Conservation (phyloP, 768 basidiomycete species). For the Boletus rex-veris region DNA sequence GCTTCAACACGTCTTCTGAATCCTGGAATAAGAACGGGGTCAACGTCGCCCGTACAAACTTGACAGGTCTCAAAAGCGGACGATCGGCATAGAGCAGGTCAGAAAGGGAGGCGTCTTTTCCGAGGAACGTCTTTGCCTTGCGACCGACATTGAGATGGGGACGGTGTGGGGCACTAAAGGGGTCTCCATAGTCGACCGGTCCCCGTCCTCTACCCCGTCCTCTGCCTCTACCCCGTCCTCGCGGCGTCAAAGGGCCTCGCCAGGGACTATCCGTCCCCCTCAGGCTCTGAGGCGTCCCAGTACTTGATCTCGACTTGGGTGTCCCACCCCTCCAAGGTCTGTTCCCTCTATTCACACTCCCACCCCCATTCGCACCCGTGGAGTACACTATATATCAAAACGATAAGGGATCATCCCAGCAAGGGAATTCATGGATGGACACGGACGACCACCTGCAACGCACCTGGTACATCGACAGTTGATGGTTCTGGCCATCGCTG, state of each 20-base stretch:
- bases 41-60: constrained; percentile 59
- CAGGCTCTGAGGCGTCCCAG: constrained; percentile 6
- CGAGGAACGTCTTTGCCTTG: neutral
- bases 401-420: neutral
- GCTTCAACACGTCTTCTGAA: constrained; percentile 60
- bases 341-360: neutral
- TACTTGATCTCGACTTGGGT: constrained; percentile 9
- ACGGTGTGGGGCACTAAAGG: neutral
- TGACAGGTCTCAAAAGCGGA: constrained; percentile 62
- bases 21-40: constrained; percentile 49
- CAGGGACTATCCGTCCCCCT: constrained; percentile 15
- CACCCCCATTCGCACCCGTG: neutral
- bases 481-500: constrained; percentile 21
- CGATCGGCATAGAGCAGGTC: constrained; percentile 53
- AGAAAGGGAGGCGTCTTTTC: constrained; percentile 48
- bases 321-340: constrained; percentile 5
- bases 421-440: neutral
- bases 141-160: constrained; percentile 2
- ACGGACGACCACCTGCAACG: constrained; percentile 9
- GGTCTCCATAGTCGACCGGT: neutral
- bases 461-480: constrained; percentile 2
- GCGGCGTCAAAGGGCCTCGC: constrained; percentile 6
- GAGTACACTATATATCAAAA: neutral
- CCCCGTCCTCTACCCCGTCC: constrained; percentile 13
- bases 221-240: constrained; percentile 24